These are phyloP conservation scores for Spergularia bocconei DNA, from an alignment of 148 eudicot genomes.

Conservation along the genomic window DNA sequence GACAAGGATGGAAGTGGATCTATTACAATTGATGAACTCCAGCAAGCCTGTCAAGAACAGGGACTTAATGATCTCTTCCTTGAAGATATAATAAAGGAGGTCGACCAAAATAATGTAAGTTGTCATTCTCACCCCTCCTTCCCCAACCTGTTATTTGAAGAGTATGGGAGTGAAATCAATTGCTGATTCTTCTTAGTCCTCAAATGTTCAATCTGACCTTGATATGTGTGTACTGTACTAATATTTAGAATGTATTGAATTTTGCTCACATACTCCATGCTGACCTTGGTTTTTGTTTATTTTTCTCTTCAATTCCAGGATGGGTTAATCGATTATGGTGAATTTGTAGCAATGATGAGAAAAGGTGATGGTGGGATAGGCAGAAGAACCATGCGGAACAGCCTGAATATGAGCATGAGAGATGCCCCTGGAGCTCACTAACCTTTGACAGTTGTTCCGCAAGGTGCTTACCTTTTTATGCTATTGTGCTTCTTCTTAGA, in stretches of 20 bases:
- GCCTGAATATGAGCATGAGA: slow-evolving; percentile 74
- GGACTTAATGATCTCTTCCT: slow-evolving; percentile 66
- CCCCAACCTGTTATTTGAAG: neutral
- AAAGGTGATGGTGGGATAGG: slow-evolving; percentile 85
- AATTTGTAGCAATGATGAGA: slow-evolving; percentile 97
- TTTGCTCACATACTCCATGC: neutral
- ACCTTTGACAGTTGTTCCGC: slow-evolving; percentile 21
- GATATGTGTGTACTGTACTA: no score
- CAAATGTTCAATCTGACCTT: no score
- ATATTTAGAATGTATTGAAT: neutral
- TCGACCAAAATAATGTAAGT: slow-evolving; percentile 86
- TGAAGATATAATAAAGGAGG: slow-evolving; percentile 83
- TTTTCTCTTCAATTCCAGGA: slow-evolving; percentile 45
- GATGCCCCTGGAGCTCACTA: slow-evolving; percentile 56
- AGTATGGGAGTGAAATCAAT: no score
- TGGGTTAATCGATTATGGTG: slow-evolving; percentile 87
- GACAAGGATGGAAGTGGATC: slow-evolving; percentile 97
- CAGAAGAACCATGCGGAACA: slow-evolving; percentile 85
- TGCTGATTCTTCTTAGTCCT: no score
- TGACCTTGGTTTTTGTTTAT: neutral
- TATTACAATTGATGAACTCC: slow-evolving; percentile 90
- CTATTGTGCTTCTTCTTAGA: neutral
- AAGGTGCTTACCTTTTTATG: slow-evolving; percentile 16
- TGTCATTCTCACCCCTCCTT: neutral
- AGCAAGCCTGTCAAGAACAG: slow-evolving; percentile 80